phyloP scores from a whole-genome alignment of 352 stramenopile species.

The Globisporangium rhizosaccharum region DNA sequence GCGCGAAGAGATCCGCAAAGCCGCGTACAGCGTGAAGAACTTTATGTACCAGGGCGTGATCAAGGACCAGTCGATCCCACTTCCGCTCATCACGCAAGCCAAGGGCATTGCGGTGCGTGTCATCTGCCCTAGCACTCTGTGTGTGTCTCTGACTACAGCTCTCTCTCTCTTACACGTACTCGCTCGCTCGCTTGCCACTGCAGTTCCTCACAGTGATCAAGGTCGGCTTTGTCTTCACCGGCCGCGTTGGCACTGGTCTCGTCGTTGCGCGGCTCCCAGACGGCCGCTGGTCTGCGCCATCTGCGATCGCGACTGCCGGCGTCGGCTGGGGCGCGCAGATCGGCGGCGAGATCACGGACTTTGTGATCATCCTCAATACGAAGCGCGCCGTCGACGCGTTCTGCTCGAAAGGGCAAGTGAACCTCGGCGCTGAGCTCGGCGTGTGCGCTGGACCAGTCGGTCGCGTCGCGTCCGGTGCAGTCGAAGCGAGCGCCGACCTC shows the following conservation, averaged over 20 bases:
- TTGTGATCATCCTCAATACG: slow-evolving; percentile 93
- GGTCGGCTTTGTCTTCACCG: slow-evolving; percentile 83
- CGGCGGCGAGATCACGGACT: slow-evolving; percentile 90
- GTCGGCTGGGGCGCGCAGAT: slow-evolving; percentile 89
- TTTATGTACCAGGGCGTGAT: slow-evolving; percentile 86
- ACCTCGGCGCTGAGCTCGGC: slow-evolving; percentile 87
- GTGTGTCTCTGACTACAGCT: background rate
- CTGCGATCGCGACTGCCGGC: slow-evolving; percentile 90
- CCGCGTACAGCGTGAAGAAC: slow-evolving; percentile 90
- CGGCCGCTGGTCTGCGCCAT: slow-evolving; percentile 94
- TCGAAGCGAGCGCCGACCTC: slow-evolving; percentile 70
- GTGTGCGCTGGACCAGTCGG: slow-evolving; percentile 88
- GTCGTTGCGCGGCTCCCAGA: slow-evolving; percentile 90
- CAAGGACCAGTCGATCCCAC: slow-evolving; percentile 88
- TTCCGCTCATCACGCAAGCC: slow-evolving; percentile 82
- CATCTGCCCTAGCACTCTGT: background rate
- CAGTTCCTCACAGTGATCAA: slow-evolving; percentile 93
- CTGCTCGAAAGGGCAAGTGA: slow-evolving; percentile 82
- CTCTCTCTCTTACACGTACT: background rate
- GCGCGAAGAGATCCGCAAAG: slow-evolving; percentile 90
- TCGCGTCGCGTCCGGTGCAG: slow-evolving; percentile 65
- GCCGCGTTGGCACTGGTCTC: slow-evolving; percentile 89
- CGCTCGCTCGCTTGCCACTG: background rate
- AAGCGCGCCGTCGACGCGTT: slow-evolving; percentile 82
- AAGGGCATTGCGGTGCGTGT: slow-evolving; percentile 83